Evolutionary conservation across 768 basidiomycete genomes (phyloP).

Genomic region (Hirschioporus abietinus): DNA sequence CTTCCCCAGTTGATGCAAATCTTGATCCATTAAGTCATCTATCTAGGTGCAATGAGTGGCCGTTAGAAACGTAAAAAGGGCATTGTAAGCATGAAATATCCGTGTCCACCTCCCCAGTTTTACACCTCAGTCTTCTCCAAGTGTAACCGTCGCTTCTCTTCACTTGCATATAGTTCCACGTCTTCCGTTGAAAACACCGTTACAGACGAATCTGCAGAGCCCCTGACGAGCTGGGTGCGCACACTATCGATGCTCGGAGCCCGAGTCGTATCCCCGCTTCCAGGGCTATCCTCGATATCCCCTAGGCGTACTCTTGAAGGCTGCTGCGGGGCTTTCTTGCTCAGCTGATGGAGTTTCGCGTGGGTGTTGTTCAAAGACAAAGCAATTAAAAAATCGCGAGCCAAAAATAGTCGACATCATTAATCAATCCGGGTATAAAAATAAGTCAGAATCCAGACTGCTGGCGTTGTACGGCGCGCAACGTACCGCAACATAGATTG

Average conservation of each 20-base stretch:
- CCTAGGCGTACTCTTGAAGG: not conserved
- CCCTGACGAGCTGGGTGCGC: not conserved
- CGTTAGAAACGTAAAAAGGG: not conserved
- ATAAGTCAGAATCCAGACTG: not conserved
- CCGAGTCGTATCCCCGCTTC: not conserved
- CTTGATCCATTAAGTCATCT: not conserved
- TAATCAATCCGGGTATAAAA: not conserved
- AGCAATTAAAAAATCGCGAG: not conserved
- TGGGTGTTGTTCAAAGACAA: not conserved
- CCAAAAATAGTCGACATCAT: too few species aligned
- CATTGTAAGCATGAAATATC: not conserved
- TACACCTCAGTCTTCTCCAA: not conserved
- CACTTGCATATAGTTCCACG: not conserved
- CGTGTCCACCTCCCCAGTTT: not conserved
- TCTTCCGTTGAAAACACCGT: not conserved
- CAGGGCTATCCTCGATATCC: not conserved
- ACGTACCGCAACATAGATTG: constrained; percentile 58
- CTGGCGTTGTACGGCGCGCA: not conserved
- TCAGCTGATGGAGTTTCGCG: not conserved
- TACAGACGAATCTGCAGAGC: not conserved
- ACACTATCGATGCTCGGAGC: not conserved
- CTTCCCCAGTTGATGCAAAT: not conserved
- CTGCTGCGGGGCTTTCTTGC: not conserved
- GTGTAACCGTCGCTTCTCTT: not conserved
- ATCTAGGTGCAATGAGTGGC: not conserved